Conservation (phyloP, 306 rosid species). For the Pyrus communis region DNA sequence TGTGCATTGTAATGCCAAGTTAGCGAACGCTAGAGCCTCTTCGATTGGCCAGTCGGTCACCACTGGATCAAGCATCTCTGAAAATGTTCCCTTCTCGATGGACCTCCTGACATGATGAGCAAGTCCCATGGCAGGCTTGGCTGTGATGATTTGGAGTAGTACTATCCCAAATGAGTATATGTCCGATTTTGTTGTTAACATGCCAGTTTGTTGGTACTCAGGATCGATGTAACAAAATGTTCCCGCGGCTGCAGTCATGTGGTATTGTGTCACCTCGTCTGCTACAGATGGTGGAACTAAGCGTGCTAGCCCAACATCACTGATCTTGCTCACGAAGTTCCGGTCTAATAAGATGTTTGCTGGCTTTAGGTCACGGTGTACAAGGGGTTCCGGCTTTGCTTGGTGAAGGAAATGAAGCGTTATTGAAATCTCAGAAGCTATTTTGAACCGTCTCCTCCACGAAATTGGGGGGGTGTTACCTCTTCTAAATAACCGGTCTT, state of each 20-base stretch:
- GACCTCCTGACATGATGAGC: constrained; percentile 73
- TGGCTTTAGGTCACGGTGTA: constrained; percentile 93
- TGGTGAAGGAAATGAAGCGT: constrained; percentile 93
- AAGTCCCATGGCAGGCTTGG: constrained; percentile 85
- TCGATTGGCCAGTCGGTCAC: constrained; percentile 85
- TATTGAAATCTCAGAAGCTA: constrained; percentile 81
- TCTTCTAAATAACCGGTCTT: constrained; percentile 61
- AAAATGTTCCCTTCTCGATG: constrained; percentile 45
- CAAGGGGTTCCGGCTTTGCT: constrained; percentile 90
- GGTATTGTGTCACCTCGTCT: constrained; percentile 66
- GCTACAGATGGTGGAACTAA: constrained; percentile 77
- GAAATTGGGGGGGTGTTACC: constrained; percentile 58
- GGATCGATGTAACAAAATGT: constrained; percentile 98
- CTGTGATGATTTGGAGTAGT: constrained; percentile 84
- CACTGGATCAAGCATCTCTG: constrained; percentile 58
- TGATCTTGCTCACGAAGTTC: constrained; percentile 74
- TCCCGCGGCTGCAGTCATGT: constrained; percentile 96
- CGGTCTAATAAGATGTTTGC: constrained; percentile 81
- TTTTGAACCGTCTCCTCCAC: constrained; percentile 67
- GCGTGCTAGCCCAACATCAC: constrained; percentile 86
- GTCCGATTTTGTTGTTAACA: constrained; percentile 74
- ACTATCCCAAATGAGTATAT: constrained; percentile 74
- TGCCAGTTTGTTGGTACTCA: constrained; percentile 87
- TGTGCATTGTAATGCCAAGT: constrained; percentile 60
- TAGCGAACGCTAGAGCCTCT: constrained; percentile 59